Percentiles rank a stretch among this genome's conserved stretches.
Conservation (phyloP, 805 yeast species). For the Clavispora santaluciae region DNA sequence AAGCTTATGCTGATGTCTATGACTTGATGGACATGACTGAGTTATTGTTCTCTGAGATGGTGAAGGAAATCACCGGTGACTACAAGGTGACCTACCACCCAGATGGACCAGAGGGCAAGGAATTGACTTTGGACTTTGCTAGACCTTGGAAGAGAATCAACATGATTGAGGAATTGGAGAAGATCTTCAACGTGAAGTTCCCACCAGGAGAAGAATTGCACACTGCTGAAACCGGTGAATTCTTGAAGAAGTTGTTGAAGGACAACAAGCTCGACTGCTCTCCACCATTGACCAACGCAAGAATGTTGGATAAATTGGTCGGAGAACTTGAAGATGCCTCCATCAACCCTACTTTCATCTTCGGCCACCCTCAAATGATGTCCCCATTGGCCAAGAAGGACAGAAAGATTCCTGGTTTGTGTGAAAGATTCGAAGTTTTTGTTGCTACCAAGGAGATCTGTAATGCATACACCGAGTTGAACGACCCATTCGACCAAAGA, state of each 20-base stretch:
- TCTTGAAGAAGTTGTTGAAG: constrained; percentile 73
- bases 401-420: constrained; percentile 86
- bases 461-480: constrained; percentile 97
- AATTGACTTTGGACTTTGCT: constrained; percentile 74
- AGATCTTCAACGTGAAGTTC: constrained; percentile 78
- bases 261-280: constrained; percentile 85
- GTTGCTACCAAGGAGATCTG: constrained; percentile 98
- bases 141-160: constrained; percentile 99
- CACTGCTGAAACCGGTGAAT: constrained; percentile 88
- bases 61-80: constrained; percentile 87
- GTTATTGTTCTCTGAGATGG: constrained; percentile 92
- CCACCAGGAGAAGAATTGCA: constrained; percentile 95
- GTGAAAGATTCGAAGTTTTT: constrained; percentile 97
- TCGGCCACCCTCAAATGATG: constrained; percentile 99
- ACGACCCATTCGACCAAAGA: constrained; percentile 98
- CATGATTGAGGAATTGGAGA: constrained; percentile 95
- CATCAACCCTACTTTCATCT: constrained; percentile 95
- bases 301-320: constrained; percentile 97
- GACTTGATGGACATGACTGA: constrained; percentile 96
- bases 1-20: constrained; percentile 95
- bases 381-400: constrained; percentile 97
- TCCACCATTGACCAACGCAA: constrained; percentile 91
- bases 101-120: constrained; percentile 84
- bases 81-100: constrained; percentile 88
- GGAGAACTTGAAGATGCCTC: constrained; percentile 94